Base-by-base conservation (phyloP, 176 grass and related monocot species). In the Ensete glaucum region DNA sequence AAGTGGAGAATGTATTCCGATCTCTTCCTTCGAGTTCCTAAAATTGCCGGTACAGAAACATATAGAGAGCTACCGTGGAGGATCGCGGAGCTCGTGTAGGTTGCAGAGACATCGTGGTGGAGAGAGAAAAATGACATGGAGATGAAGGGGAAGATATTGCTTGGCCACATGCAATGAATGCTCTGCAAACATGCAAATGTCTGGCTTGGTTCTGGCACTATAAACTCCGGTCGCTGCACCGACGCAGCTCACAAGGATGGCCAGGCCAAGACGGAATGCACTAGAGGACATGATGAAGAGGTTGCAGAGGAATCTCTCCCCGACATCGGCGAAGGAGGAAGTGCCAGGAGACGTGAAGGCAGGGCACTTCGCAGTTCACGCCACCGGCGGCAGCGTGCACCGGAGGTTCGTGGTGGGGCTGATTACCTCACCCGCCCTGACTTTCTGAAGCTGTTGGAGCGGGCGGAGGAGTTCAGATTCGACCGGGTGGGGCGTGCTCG, bases 371-470 rank as follows among this genome's bases (percentile, higher is more conserved):
- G 14, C 34, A 6, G 67, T 69, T 11, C 43, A 50, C 25, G 26
- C 65, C 65, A 16, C 3, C 24, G 10, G 8, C 10, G 34, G 26
- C 14, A 14, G 12, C 9, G 67, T 19, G 67, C 67, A 16, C 15
- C 56, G 11, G 67, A 69, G 67, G 67, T 69, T 69, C 67, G 49
- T 69, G 14, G 67, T 69, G 15, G 67, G n/a, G 7, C 29, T 69
- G 29, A 19, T 15, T 50, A 49, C 29, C 23, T 69, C 14, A 8
- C 15, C 5, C 67, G 26, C 12, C 67, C 67, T 27, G 67, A 69
- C 27, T 69, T 69, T 34, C 14, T 69, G 67, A 49, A 49, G 67
- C 34, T 69, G 67, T 29, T 69, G 67, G 29, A 49, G 67, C 67
- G 34, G 12, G 65, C 29, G 67, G 67, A 49, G 67, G 67, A 69